Evolutionary conservation across 306 rosid species (phyloP), one percentile per base, ranked within the genome.

Genomic region (Quercus cerris): DNA sequence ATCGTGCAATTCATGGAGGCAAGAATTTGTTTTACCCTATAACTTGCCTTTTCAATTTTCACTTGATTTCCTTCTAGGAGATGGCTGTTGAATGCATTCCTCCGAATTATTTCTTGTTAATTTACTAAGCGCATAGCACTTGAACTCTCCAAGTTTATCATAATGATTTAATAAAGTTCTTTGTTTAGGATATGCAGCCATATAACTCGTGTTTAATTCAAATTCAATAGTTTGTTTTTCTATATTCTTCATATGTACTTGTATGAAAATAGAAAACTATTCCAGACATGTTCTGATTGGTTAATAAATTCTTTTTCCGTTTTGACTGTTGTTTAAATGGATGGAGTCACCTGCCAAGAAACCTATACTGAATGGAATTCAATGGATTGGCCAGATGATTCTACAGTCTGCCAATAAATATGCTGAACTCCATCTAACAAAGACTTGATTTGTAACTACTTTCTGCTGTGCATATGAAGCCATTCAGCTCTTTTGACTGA

Each of bases 1-100:
- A 93, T 95, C 28, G 97, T 93, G 78, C 98, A 95, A 80, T 95
- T 95, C 85, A 93, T 95, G 98, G 98, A 95, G 98, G 99, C 81
- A 89, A 91, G 97, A 78, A 72, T 76, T 84, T 80, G 46, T 31
- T 85, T 68, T 68, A 63, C 49, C 82, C 72, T 71, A 38, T 77
- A 63, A 80, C 35, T 72, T 82, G 56, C 56, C 27, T 68, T 44
- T 70, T 63, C 70, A 71, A 28, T 59, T 76, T 77, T 68, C 20
- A 66, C 63, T 77, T 73, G 27, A 8, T 38, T 56, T 33, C 56
- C 28, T 64, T 61, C 17, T 31, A 25, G 55, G 51, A 14, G 56
- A 20, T 68, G 49, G 23, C 15, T 33, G 51, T n/a, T 67, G 72
- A 9, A 67, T 18, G 59, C 61, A 75, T 71, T 49, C 46, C 22